phyloP scores from a whole-genome alignment of 176 grass and related monocot genomes.

The Melocanna baccifera region DNA sequence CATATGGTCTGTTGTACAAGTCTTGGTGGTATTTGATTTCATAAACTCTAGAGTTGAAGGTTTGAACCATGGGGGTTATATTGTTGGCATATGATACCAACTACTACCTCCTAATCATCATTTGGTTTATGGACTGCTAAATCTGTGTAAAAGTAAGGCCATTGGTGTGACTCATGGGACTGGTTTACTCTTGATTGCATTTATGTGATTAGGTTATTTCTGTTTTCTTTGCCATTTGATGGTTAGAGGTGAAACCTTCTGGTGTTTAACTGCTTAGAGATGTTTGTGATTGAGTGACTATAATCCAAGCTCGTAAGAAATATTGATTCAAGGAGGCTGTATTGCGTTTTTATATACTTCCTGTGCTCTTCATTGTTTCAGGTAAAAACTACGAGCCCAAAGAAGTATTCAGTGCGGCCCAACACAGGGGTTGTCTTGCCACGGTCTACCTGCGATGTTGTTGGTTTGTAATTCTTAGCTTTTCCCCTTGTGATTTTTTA shows the following conservation, averaged over 20 bases:
- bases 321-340: background rate
- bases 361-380: conserved; percentile 27
- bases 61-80: background rate
- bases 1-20: background rate
- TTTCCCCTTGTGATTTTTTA: background rate
- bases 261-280: conserved; percentile 10
- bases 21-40: background rate
- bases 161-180: background rate
- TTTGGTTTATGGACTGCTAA: background rate
- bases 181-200: background rate
- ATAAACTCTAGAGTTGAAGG: background rate
- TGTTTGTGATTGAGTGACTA: background rate
- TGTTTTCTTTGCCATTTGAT: background rate
- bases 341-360: background rate
- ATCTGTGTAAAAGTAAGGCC: background rate
- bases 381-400: conserved; percentile 89
- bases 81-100: background rate
- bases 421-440: conserved; percentile 66
- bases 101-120: background rate
- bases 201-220: background rate
- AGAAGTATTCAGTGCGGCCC: conserved; percentile 71
- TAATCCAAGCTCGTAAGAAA: background rate
- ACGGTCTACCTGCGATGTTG: conserved; percentile 62
- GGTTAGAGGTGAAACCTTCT: background rate
- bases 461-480: conserved; percentile 46